Conservation (phyloP, 1,139 yeast species). For the Blastobotrys malaysiensis region DNA sequence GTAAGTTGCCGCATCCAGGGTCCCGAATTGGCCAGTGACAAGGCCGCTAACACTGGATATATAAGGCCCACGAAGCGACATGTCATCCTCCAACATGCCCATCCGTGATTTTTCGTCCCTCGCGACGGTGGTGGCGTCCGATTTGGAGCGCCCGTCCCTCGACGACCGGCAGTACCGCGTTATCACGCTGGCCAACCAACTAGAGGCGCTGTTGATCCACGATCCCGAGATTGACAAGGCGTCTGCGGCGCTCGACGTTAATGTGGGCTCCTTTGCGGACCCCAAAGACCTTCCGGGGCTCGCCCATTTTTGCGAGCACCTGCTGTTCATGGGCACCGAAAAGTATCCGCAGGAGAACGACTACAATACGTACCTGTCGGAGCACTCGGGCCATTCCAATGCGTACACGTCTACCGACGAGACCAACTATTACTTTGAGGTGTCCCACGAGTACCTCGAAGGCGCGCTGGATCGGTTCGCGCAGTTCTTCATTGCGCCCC, state of each 20-base stretch:
- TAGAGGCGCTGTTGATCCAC: conserved; percentile 71
- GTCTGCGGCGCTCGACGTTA: conserved; percentile 89
- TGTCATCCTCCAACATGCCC: not conserved
- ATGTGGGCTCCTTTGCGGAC: conserved; percentile 85
- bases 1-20: not conserved
- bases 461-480: conserved; percentile 92
- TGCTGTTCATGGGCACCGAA: conserved; percentile 92
- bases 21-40: not conserved
- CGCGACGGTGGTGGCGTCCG: conserved; percentile 16
- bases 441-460: conserved; percentile 65
- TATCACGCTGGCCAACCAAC: conserved; percentile 58
- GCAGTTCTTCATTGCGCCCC: conserved; percentile 83
- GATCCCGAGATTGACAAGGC: conserved; percentile 86
- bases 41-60: not conserved
- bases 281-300: conserved; percentile 71
- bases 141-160: conserved; percentile 30
- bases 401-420: conserved; percentile 89
- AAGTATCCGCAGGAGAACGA: conserved; percentile 92
- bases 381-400: conserved; percentile 62
- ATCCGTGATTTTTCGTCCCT: not conserved
- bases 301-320: conserved; percentile 96
- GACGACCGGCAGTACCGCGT: conserved; percentile 76
- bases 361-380: conserved; percentile 68
- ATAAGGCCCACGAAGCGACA: not conserved
- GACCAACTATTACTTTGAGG: conserved; percentile 87